Percentiles rank a stretch among this genome's conserved stretches.
Conservation (phyloP, 2,329 filamentous ascomycete species). For the Dactylellina parvicollis region DNA sequence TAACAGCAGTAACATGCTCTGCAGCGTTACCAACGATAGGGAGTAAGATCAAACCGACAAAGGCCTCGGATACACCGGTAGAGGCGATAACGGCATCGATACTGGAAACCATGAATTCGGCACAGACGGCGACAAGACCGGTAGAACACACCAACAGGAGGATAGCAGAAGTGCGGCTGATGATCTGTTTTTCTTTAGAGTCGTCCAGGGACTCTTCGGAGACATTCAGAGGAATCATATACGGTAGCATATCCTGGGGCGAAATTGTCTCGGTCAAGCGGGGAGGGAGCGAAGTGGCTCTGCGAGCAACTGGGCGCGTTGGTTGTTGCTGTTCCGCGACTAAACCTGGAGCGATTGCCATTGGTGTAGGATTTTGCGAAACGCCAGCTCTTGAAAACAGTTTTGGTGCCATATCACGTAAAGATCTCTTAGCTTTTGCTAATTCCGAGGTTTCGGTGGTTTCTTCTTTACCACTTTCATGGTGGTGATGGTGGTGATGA, state of each 20-base stretch:
- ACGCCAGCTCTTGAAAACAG: conserved; percentile 51
- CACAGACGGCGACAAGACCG: conserved; percentile 73
- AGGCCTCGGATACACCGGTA: conserved; percentile 70
- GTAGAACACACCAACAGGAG: conserved; percentile 73
- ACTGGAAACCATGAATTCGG: conserved; percentile 75
- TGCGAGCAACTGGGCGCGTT: conserved; percentile 62
- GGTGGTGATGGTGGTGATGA: background rate
- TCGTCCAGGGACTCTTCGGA: conserved; percentile 51
- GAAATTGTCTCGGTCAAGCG: conserved; percentile 66
- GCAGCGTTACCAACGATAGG: conserved; percentile 79
- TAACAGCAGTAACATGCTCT: conserved; percentile 77
- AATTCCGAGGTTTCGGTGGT: conserved; percentile 22
- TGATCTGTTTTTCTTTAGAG: conserved; percentile 55
- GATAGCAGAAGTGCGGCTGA: conserved; percentile 65
- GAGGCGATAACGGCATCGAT: conserved; percentile 73
- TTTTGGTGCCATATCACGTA: conserved; percentile 48
- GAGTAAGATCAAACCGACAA: conserved; percentile 76
- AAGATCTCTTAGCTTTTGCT: conserved; percentile 25
- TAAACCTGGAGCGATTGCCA: conserved; percentile 68
- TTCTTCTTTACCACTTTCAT: conserved; percentile 5
- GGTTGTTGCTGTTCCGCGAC: conserved; percentile 65
- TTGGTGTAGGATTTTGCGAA: conserved; percentile 58
- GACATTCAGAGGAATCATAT: conserved; percentile 48
- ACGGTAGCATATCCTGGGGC: conserved; percentile 38
- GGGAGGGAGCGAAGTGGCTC: conserved; percentile 78